Conservation (phyloP, 768 basidiomycete genomes). For the Mrakia gelida region DNA sequence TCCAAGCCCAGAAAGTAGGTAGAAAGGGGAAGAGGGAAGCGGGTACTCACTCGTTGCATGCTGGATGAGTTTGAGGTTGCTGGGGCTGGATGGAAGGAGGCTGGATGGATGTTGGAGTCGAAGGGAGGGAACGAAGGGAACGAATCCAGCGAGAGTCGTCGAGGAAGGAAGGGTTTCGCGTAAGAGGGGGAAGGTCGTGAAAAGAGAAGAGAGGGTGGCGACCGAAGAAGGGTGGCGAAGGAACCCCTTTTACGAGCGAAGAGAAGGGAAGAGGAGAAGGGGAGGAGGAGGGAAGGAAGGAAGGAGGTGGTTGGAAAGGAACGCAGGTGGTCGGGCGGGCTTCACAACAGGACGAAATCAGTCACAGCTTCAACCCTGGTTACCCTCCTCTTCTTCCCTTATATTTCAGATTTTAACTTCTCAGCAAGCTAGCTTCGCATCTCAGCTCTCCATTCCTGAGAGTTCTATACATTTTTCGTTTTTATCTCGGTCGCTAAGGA, state of each 20-base stretch:
- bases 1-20: background rate
- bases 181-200: too few relatives aligned
- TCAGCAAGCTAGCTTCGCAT: too few relatives aligned
- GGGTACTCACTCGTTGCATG: constrained; percentile 15
- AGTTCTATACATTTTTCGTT: background rate
- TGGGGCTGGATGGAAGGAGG: background rate
- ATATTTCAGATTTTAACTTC: too few relatives aligned
- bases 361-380: background rate
- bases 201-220: too few relatives aligned
- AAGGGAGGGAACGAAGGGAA: too few relatives aligned
- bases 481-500: background rate
- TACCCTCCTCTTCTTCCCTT: background rate
- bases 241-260: background rate
- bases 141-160: too few relatives aligned
- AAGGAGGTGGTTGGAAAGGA: background rate
- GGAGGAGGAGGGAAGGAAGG: background rate
- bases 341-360: background rate
- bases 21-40: background rate
- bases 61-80: background rate
- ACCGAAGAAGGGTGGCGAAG: background rate
- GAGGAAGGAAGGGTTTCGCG: too few relatives aligned
- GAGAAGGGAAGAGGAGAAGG: background rate
- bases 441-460: too few relatives aligned
- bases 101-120: background rate
- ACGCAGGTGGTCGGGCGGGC: background rate